These are phyloP conservation scores for Theileria luwenshuni DNA, from an alignment of 169 alveolate species.

Conservation along the genomic window DNA sequence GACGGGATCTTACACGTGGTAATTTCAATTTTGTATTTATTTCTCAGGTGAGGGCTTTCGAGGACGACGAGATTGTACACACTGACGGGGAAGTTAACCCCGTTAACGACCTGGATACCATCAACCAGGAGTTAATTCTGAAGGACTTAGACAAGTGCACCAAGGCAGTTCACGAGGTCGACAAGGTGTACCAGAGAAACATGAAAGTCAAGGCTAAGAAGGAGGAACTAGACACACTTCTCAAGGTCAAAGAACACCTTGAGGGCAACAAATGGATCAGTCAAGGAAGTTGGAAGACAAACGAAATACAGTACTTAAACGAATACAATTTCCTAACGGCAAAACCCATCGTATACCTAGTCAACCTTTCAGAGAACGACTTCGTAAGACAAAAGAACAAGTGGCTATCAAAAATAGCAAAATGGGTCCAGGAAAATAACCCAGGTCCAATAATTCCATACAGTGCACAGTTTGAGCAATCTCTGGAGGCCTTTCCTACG, in stretches of 20 bases:
- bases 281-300: constrained; percentile 88
- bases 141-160: constrained; percentile 92
- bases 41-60: constrained; percentile 91
- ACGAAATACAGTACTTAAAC: constrained; percentile 89
- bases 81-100: constrained; percentile 98
- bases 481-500: constrained; percentile 85
- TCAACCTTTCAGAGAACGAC: constrained; percentile 93
- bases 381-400: constrained; percentile 95
- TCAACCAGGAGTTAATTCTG: constrained; percentile 91
- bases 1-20: constrained; percentile 99
- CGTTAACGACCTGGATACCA: constrained; percentile 94
- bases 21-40: constrained; percentile 35
- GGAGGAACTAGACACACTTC: constrained; percentile 90
- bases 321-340: constrained; percentile 95
- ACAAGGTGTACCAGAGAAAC: constrained; percentile 89
- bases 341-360: constrained; percentile 97
- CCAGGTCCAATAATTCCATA: constrained; percentile 98
- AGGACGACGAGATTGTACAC: constrained; percentile 94
- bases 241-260: constrained; percentile 82
- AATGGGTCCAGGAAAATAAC: constrained; percentile 96
- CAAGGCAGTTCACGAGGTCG: constrained; percentile 88
- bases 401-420: constrained; percentile 91
- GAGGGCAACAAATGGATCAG: constrained; percentile 89
- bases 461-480: constrained; percentile 95
- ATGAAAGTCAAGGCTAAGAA: constrained; percentile 88